phyloP scores from a whole-genome alignment of 2,329 filamentous ascomycete species.

The Curvularia hawaiiensis region DNA sequence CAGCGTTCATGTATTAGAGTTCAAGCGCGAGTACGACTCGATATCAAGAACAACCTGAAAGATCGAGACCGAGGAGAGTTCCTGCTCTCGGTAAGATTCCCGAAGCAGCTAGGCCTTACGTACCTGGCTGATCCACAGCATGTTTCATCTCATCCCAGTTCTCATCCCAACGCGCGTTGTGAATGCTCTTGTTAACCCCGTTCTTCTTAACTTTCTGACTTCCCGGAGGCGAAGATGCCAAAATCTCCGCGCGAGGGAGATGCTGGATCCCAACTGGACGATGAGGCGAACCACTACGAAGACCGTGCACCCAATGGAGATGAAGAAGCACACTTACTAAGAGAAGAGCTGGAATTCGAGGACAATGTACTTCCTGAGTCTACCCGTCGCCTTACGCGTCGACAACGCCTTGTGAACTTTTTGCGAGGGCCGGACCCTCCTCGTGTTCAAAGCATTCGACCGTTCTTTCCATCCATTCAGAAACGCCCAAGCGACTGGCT shows the following conservation, averaged over 20 bases:
- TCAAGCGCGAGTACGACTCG: not conserved
- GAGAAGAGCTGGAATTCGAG: slow-evolving; percentile 36
- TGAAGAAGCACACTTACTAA: slow-evolving; percentile 38
- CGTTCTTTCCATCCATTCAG: slow-evolving; percentile 68
- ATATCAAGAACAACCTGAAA: not conserved
- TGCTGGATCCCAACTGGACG: slow-evolving; percentile 4
- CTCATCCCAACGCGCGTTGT: slow-evolving; percentile 3
- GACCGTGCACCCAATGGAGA: slow-evolving; percentile 19
- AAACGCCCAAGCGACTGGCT: slow-evolving; percentile 66
- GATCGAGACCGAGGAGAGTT: not conserved
- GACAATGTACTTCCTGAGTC: slow-evolving; percentile 15
- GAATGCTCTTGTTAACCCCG: not conserved
- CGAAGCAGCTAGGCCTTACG: not conserved
- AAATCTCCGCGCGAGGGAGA: not conserved
- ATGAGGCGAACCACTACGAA: slow-evolving; percentile 16
- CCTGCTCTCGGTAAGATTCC: not conserved
- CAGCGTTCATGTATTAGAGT: not conserved
- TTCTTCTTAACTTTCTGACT: not conserved
- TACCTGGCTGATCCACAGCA: not conserved
- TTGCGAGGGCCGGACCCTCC: slow-evolving; percentile 52
- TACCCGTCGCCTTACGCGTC: not conserved
- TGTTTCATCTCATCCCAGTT: not conserved
- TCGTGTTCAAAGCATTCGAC: slow-evolving; percentile 50
- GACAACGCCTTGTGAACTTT: slow-evolving; percentile 33
- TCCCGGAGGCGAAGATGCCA: slow-evolving; percentile 6